Evolutionary conservation across 1,284 basidiomycete species (phyloP).

Genomic region (Apiotrichum porosum): DNA sequence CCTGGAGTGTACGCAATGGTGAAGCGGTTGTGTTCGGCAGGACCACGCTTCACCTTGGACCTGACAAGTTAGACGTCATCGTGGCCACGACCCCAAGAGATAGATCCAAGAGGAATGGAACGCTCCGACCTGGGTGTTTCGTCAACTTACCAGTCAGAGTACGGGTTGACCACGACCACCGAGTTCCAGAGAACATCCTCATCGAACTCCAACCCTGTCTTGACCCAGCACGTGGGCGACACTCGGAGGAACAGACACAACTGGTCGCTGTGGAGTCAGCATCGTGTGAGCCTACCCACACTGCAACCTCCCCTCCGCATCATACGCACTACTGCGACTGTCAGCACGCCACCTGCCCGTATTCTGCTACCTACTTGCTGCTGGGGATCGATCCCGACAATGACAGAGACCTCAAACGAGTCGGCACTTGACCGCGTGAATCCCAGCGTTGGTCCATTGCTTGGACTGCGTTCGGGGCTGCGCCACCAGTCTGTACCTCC

Average conservation of each 20-base stretch:
- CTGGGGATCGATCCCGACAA: constrained; percentile 15
- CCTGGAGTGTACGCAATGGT: constrained; percentile 16
- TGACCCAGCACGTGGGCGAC: constrained; percentile 26
- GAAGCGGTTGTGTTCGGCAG: constrained; percentile 12
- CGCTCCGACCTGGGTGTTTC: neutral
- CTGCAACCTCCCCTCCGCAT: neutral
- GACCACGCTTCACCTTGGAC: constrained; percentile 15
- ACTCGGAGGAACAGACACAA: constrained; percentile 26
- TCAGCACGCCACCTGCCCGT: neutral
- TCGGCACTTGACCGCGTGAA: constrained; percentile 13
- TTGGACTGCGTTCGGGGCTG: constrained; percentile 17
- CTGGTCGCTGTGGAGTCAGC: constrained; percentile 26
- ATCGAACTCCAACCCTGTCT: constrained; percentile 31
- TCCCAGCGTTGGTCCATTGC: constrained; percentile 20
- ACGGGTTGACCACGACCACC: constrained; percentile 27
- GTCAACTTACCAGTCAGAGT: constrained; percentile 32
- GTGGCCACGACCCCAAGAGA: neutral
- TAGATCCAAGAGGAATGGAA: neutral
- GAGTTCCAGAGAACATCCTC: constrained; percentile 25
- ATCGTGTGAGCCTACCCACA: neutral
- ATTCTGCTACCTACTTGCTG: constrained; percentile 7
- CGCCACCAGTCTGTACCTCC: constrained; percentile 35
- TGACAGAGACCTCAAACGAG: constrained; percentile 25
- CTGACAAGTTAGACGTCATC: constrained; percentile 1
- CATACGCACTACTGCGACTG: constrained; percentile 6